Evolutionary conservation across 345 rosid species (phyloP).

Genomic region (Eucalyptus marginata): DNA sequence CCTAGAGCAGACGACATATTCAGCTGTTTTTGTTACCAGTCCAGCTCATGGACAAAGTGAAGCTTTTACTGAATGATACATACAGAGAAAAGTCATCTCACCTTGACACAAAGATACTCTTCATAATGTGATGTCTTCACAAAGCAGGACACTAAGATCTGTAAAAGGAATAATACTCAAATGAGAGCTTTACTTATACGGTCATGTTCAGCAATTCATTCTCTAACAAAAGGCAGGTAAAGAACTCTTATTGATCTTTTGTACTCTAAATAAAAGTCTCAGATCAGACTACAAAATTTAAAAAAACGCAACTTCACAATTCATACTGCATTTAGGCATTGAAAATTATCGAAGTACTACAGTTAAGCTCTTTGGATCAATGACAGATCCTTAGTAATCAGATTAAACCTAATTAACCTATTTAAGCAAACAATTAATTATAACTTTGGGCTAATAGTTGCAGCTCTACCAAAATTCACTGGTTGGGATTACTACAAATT

Average conservation of each 20-base stretch:
- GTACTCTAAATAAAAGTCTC: neutral
- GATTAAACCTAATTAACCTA: neutral
- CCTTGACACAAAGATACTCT: constrained; percentile 87
- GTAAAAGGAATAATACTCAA: constrained; percentile 6
- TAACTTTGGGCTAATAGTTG: neutral
- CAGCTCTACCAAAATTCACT: neutral
- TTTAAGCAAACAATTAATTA: neutral
- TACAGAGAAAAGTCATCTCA: constrained; percentile 1
- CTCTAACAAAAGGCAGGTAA: neutral
- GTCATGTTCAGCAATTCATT: neutral
- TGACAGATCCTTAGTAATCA: neutral
- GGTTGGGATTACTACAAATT: neutral
- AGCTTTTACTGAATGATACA: neutral
- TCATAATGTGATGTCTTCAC: constrained; percentile 85
- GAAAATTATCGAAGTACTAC: neutral
- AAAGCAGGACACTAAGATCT: constrained; percentile 87
- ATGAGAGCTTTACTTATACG: neutral
- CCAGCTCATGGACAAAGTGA: neutral
- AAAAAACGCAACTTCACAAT: neutral
- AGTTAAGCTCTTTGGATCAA: neutral
- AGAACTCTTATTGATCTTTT: neutral
- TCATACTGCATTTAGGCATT: neutral
- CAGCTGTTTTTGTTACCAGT: neutral
- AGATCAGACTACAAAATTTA: neutral
- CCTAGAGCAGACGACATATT: neutral